phyloP scores from a whole-genome alignment of 495 filamentous ascomycete genomes.

The Trichoderma gamsii region DNA sequence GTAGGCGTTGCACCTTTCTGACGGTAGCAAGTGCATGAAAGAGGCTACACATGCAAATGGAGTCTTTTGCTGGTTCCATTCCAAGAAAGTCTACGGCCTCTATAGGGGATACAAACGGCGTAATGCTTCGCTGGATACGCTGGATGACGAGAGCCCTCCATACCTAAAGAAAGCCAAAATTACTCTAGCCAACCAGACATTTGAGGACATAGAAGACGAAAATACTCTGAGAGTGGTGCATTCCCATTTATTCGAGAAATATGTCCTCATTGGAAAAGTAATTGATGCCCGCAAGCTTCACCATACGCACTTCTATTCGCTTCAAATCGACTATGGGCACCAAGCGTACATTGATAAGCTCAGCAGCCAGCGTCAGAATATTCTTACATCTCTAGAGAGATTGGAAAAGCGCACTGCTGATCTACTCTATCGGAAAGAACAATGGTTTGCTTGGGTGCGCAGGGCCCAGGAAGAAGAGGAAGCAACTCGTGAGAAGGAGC shows the following conservation, averaged over 20 bases:
- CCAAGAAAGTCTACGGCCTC: constrained; percentile 41
- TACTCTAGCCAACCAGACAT: constrained; percentile 38
- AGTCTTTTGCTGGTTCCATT: constrained; percentile 46
- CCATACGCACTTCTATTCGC: constrained; percentile 46
- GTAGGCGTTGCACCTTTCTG: constrained; percentile 37
- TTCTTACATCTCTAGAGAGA: constrained; percentile 39
- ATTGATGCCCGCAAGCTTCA: constrained; percentile 48
- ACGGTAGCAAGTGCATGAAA: constrained; percentile 30
- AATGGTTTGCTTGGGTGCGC: constrained; percentile 46
- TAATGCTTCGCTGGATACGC: constrained; percentile 38
- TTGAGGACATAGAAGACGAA: constrained; percentile 33
- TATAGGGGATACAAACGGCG: constrained; percentile 47
- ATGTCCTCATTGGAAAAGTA: constrained; percentile 43
- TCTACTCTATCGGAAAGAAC: constrained; percentile 40
- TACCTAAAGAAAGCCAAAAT: constrained; percentile 31
- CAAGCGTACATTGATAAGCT: constrained; percentile 42
- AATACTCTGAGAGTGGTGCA: constrained; percentile 37
- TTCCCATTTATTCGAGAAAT: constrained; percentile 35
- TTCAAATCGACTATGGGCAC: constrained; percentile 41
- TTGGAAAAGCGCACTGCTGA: constrained; percentile 42
- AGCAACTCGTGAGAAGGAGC: constrained; percentile 42
- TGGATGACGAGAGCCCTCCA: constrained; percentile 30
- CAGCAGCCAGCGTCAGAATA: constrained; percentile 34
- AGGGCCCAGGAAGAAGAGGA: constrained; percentile 43
- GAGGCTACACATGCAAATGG: constrained; percentile 35